Percentiles rank a stretch among this genome's conserved stretches.
phyloP scores from a whole-genome alignment of 2,329 filamentous ascomycete genomes.

The Microdochium nivale region DNA sequence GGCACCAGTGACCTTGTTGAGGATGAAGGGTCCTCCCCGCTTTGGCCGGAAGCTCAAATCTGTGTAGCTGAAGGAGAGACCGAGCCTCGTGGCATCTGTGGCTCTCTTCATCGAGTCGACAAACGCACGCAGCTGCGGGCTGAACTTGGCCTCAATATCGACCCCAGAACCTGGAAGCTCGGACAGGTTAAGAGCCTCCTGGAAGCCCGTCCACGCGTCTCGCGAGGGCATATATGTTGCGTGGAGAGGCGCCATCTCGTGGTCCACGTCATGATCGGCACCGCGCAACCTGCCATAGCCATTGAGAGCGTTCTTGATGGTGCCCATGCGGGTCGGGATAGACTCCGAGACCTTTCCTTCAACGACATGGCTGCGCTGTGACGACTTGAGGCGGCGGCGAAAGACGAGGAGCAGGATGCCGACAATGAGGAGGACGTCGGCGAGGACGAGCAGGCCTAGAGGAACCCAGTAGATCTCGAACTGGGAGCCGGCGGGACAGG shows the following conservation, averaged over 20 bases:
- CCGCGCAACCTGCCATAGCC: constrained; percentile 24
- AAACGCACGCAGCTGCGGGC: constrained; percentile 35
- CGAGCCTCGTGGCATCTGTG: constrained; percentile 40
- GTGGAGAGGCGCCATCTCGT: constrained; percentile 25
- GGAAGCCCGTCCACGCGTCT: constrained; percentile 23
- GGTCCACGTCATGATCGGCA: constrained; percentile 17
- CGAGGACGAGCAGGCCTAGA: constrained; percentile 27
- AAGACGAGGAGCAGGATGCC: constrained; percentile 24
- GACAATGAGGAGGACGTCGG: constrained; percentile 32
- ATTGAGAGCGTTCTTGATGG: constrained; percentile 18
- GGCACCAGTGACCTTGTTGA: constrained; percentile 43
- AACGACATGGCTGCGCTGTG: constrained; percentile 11
- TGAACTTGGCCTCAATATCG: constrained; percentile 20
- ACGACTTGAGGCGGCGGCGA: constrained; percentile 20
- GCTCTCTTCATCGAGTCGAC: constrained; percentile 43
- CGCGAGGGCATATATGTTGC: constrained; percentile 18
- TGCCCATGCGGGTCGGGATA: constrained; percentile 14
- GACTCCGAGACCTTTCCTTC: constrained; percentile 2
- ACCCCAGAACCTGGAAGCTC: constrained; percentile 15
- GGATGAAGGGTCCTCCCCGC: constrained; percentile 32
- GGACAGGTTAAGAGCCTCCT: constrained; percentile 24
- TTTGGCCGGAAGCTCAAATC: constrained; percentile 40
- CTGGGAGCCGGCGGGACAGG: constrained; percentile 33
- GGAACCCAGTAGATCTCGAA: constrained; percentile 35
- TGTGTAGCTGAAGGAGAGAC: constrained; percentile 43